phyloP scores from a whole-genome alignment of 108 stramenopile species.

The Pinguiococcus pyrenoidosus region DNA sequence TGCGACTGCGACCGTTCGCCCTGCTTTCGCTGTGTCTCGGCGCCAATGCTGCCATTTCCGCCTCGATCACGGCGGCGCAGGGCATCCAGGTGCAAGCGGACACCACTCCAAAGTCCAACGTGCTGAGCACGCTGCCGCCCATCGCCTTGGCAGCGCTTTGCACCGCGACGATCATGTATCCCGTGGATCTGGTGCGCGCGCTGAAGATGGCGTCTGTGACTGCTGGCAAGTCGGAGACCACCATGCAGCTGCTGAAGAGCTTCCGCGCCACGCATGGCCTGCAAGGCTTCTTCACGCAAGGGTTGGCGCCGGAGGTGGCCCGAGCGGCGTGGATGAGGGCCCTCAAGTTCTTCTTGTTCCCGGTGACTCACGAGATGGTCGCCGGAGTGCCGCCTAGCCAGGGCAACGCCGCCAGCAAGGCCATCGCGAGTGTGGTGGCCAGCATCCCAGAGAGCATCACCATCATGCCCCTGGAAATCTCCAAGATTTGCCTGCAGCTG shows the following conservation, averaged over 20 bases:
- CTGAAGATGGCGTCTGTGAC: constrained; percentile 15
- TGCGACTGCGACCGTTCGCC: too few species aligned
- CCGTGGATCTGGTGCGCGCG: constrained; percentile 15
- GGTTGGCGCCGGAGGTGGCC: constrained; percentile 16
- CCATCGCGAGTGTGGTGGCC: constrained; percentile 3
- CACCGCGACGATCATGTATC: constrained; percentile 19
- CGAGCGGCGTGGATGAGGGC: constrained; percentile 11
- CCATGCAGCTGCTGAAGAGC: constrained; percentile 1
- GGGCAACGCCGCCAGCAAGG: background rate
- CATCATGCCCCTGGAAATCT: constrained; percentile 20
- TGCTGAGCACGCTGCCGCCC: too few species aligned
- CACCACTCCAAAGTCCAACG: background rate
- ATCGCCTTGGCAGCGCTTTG: constrained; percentile 10
- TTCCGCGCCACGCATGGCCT: constrained; percentile 5
- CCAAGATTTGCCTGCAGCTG: constrained; percentile 8
- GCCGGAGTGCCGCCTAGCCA: background rate
- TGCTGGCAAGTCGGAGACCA: background rate
- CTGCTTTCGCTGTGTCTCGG: too few species aligned
- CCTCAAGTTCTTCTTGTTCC: constrained; percentile 17
- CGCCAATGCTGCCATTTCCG: background rate
- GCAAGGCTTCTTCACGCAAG: constrained; percentile 15
- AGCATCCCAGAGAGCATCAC: constrained; percentile 8
- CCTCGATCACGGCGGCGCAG: too few species aligned
- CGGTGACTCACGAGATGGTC: constrained; percentile 5
- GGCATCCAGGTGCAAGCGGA: background rate